A percentile compares a stretch with the other conserved stretches of the same genome.
Evolutionary conservation across 441 rosid genomes (phyloP).

Genomic region (Biscutella laevigata): DNA sequence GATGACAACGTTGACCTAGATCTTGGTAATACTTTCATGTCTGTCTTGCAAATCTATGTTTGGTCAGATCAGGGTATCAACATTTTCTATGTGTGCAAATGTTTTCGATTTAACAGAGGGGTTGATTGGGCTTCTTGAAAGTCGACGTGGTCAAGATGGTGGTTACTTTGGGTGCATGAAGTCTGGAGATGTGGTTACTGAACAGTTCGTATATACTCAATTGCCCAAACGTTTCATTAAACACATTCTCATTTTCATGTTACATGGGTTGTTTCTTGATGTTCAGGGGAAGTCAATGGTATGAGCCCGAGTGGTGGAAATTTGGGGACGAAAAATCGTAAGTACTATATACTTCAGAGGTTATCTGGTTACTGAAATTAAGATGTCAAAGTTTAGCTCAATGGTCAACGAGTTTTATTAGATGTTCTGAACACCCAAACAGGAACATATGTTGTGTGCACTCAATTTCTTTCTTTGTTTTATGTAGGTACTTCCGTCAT

Average conservation of each 20-base stretch:
- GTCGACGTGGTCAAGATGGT: slow-evolving; percentile 60
- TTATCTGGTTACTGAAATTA: not conserved
- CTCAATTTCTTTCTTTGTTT: slow-evolving; percentile 3
- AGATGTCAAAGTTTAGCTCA: not conserved
- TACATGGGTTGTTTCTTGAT: slow-evolving; percentile 8
- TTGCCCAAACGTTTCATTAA: not conserved
- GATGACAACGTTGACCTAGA: slow-evolving; percentile 72
- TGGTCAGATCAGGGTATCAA: not conserved
- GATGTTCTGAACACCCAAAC: not conserved
- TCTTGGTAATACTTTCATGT: slow-evolving; percentile 46
- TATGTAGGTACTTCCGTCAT: slow-evolving; percentile 85
- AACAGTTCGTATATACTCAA: slow-evolving; percentile 40
- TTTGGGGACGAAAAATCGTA: slow-evolving; percentile 90
- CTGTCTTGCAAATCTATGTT: slow-evolving; percentile 9
- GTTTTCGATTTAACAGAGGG: slow-evolving; percentile 49
- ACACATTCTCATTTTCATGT: not conserved
- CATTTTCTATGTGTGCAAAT: not conserved
- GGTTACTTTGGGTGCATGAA: slow-evolving; percentile 96
- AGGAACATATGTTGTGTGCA: not conserved
- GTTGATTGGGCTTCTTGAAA: slow-evolving; percentile 61
- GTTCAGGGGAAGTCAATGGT: slow-evolving; percentile 88
- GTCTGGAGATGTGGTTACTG: slow-evolving; percentile 81
- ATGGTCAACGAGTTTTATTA: not conserved
- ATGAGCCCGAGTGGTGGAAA: slow-evolving; percentile 99
- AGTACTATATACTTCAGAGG: slow-evolving; percentile 25